Evolutionary conservation across 371 early-diverging fungal species (phyloP), one percentile per base, ranked within the genome.

Genomic region (Dinochytrium kinnereticum): DNA sequence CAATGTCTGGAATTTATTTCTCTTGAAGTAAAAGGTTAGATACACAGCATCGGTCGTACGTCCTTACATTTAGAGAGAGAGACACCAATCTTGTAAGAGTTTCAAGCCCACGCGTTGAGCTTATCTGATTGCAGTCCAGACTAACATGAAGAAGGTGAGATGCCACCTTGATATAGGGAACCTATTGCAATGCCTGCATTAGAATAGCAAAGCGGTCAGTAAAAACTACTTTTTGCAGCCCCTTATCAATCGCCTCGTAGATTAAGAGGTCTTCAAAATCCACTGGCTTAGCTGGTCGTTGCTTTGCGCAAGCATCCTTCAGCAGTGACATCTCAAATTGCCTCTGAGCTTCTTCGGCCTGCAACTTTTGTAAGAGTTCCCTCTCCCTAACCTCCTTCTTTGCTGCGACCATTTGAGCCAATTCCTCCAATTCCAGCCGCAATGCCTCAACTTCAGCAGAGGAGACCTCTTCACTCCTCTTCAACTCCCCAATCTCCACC

Each of bases 1-100:
- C 1, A 81, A 5, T n/a, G 59, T 44, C 17, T 50, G 36, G 37
- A 81, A 51, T 72, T 72, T 68, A 68, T 81, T 81, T 33, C 57
- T 34, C 81, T 80, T n/a, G n/a, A n/a, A n/a, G 13, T 26, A 50
- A 5, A 30, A 10, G 26, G 55, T 55, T 39, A 38, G 1, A 39
- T 38, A 31, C 31, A 21, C 30, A 50, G 40, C 2, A 49, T 39
- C 17, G 33, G 36, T 34, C 19, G 33, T 21, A 0, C n/a, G n/a
- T n/a, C 19, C 64, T 70, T 53, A 70, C 71, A 33, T 75, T 68
- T 15, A 75, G 61, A 15, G 71, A 67, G 5, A 71, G 61, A n/a
- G 68, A 36, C 26, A 36, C 40, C 40, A 75, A 40, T 19, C 38
- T 21, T 24, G 33, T 50, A 13, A 71, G 36, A 36, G 59, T 34